Evolutionary conservation across 176 grass and related monocot genomes (phyloP).

Genomic region (Miscanthus lutarioriparius): DNA sequence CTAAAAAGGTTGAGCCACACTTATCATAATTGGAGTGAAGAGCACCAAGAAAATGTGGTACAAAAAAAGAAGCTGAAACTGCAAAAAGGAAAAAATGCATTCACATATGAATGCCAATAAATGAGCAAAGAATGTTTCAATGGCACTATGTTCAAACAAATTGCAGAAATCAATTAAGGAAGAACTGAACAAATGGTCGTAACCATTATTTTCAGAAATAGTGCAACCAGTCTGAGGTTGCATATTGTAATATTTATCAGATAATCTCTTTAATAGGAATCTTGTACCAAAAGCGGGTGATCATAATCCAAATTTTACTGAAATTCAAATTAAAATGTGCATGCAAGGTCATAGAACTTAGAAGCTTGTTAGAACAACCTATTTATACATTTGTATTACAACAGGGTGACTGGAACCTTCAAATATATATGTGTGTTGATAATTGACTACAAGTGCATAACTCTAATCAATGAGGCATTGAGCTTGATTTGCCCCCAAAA

Average conservation of each 20-base stretch:
- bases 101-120: background rate
- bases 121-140: background rate
- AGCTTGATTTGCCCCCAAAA: background rate
- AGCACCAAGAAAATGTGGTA: background rate
- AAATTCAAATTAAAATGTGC: background rate
- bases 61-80: too few relatives aligned
- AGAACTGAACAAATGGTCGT: background rate
- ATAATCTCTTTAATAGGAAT: background rate
- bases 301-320: background rate
- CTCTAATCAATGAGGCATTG: background rate
- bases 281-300: background rate
- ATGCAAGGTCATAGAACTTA: background rate
- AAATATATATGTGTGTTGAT: background rate
- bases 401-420: too few relatives aligned
- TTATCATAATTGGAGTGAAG: background rate
- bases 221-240: background rate
- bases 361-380: background rate
- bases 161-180: background rate
- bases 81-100: background rate
- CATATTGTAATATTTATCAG: background rate
- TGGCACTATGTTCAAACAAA: background rate
- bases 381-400: background rate
- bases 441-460: conserved; percentile 1
- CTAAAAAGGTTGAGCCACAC: background rate
- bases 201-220: background rate